Percentiles rank a stretch among this genome's conserved stretches.
phyloP scores from a whole-genome alignment of 1,284 basidiomycete genomes.

The Cutaneotrichosporon sp. region DNA sequence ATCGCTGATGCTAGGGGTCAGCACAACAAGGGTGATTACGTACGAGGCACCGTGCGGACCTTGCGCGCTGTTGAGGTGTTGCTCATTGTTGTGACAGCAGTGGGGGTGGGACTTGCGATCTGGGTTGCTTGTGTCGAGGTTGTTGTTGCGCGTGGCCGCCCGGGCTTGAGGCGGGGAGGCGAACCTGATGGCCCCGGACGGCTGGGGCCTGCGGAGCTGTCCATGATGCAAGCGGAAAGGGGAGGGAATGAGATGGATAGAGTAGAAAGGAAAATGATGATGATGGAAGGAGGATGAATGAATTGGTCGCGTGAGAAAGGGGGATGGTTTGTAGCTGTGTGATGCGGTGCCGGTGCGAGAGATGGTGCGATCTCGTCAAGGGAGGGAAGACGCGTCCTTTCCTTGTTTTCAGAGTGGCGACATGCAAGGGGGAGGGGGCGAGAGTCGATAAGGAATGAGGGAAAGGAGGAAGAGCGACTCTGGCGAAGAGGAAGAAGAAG shows the following conservation, averaged over 20 bases:
- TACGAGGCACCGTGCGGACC: constrained; percentile 43
- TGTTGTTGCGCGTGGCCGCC: background rate
- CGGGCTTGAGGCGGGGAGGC: background rate
- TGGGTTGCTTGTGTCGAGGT: background rate
- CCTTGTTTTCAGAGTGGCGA: no score
- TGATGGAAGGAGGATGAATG: no score
- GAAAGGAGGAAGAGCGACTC: no score
- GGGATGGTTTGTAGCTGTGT: no score
- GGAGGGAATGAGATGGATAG: background rate
- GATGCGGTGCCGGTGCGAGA: no score
- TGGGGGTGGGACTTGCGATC: background rate
- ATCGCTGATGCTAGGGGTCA: constrained; percentile 18
- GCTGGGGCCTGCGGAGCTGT: background rate
- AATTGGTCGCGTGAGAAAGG: background rate
- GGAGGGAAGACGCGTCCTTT: no score
- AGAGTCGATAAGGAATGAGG: no score
- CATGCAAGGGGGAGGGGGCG: no score
- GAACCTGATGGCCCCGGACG: background rate
- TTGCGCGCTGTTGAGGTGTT: constrained; percentile 19
- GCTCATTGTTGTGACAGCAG: constrained; percentile 2
- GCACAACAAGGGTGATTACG: constrained; percentile 15
- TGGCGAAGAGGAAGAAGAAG: no score
- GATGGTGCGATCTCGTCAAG: no score
- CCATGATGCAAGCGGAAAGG: background rate
- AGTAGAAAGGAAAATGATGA: no score